A percentile compares a stretch with the other conserved stretches of the same genome.
Evolutionary conservation across 2,329 filamentous ascomycete species (phyloP).

Genomic region (Penicillium sp.): DNA sequence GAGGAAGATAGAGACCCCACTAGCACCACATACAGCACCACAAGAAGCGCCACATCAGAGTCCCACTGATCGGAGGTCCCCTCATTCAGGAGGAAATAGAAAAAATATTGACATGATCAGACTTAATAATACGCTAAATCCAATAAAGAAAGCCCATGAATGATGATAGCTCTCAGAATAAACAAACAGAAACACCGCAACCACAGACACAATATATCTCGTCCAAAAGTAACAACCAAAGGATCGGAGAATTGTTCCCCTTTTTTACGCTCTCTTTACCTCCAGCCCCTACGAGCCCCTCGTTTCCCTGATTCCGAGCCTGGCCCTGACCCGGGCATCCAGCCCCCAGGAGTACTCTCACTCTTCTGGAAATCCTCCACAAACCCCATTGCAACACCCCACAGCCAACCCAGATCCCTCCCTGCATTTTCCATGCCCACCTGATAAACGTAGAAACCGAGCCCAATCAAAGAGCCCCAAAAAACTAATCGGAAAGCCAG

Average conservation of each 20-base stretch:
- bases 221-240: neutral
- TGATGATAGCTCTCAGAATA: conserved; percentile 2
- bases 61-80: neutral
- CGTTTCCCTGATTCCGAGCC: neutral
- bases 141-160: conserved; percentile 5
- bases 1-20: neutral
- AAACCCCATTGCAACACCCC: conserved; percentile 66
- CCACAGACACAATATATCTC: neutral
- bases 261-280: neutral
- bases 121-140: neutral
- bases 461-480: conserved; percentile 60
- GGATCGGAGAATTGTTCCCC: neutral
- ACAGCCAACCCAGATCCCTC: conserved; percentile 50
- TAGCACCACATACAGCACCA: neutral
- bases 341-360: conserved; percentile 34
- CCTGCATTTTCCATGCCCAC: conserved; percentile 35
- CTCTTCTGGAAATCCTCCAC: conserved; percentile 55
- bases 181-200: neutral
- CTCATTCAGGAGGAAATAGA: neutral
- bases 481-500: conserved; percentile 63
- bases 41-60: neutral
- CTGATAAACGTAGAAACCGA: conserved; percentile 57
- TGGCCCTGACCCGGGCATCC: neutral
- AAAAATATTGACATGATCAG: neutral
- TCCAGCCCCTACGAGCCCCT: neutral